phyloP scores from a whole-genome alignment of 208 protist genomes.

The Angomonas ambiguus region DNA sequence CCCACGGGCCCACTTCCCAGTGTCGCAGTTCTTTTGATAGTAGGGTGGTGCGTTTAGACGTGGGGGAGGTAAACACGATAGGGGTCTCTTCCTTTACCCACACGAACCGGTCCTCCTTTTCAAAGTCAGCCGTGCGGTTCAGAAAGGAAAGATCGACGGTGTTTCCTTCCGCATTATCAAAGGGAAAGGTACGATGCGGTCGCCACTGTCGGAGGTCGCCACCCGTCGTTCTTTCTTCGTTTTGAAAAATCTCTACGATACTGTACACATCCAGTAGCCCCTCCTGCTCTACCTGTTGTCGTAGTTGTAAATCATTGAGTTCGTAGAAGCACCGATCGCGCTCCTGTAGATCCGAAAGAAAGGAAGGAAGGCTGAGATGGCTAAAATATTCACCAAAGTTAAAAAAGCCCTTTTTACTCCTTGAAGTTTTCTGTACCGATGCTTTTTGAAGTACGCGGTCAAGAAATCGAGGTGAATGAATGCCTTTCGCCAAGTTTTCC shows the following conservation, averaged over 20 bases:
- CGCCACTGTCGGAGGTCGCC: constrained; percentile 24
- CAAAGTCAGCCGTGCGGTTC: constrained; percentile 21
- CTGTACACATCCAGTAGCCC: constrained; percentile 21
- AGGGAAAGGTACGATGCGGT: constrained; percentile 53
- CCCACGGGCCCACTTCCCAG: constrained; percentile 61
- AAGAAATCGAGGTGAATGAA: not conserved
- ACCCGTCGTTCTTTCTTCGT: constrained; percentile 29
- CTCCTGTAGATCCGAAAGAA: constrained; percentile 58
- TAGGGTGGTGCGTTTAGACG: not conserved
- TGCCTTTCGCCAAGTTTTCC: not conserved
- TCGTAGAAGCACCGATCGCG: constrained; percentile 56
- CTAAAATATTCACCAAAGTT: constrained; percentile 46
- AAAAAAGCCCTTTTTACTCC: constrained; percentile 21
- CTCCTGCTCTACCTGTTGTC: constrained; percentile 34
- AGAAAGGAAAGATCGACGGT: constrained; percentile 37
- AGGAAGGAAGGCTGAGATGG: constrained; percentile 30
- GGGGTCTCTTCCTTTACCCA: constrained; percentile 25
- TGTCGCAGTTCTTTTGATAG: constrained; percentile 32
- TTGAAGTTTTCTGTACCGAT: not conserved
- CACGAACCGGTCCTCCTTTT: constrained; percentile 23
- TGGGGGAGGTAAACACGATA: constrained; percentile 2
- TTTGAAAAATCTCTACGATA: constrained; percentile 42
- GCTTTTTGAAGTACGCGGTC: not conserved
- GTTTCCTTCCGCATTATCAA: constrained; percentile 38
- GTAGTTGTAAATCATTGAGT: constrained; percentile 41